Conservation (phyloP, 2,329 filamentous ascomycete species). For the Fusarium nelsonii region DNA sequence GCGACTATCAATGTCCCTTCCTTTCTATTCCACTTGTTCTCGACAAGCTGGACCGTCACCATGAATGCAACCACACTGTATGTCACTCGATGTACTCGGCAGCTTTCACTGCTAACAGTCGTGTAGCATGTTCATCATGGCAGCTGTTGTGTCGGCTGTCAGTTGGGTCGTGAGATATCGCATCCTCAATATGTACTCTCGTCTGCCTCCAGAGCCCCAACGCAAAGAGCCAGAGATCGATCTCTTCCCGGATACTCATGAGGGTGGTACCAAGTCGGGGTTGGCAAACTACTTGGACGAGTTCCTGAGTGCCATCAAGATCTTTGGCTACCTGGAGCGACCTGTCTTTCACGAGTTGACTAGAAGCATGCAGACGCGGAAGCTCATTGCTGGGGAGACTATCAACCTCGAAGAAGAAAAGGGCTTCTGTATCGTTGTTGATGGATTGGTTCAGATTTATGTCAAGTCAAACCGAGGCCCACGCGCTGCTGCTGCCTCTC, state of each 20-base stretch:
- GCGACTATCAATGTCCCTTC: slow-evolving; percentile 90
- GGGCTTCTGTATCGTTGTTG: slow-evolving; percentile 96
- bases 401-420: slow-evolving; percentile 97
- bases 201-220: slow-evolving; percentile 92
- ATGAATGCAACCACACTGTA: slow-evolving; percentile 98
- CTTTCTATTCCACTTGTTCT: slow-evolving; percentile 89
- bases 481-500: slow-evolving; percentile 49
- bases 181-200: slow-evolving; percentile 96
- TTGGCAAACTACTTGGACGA: slow-evolving; percentile 97
- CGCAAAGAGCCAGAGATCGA: slow-evolving; percentile 96
- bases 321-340: slow-evolving; percentile 96
- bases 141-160: slow-evolving; percentile 82
- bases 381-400: slow-evolving; percentile 95
- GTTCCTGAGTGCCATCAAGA: slow-evolving; percentile 97
- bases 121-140: slow-evolving; percentile 78
- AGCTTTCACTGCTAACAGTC: slow-evolving; percentile 26
- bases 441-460: slow-evolving; percentile 96
- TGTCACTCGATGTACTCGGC: slow-evolving; percentile 48
- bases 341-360: slow-evolving; percentile 98
- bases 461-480: slow-evolving; percentile 83
- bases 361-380: slow-evolving; percentile 96
- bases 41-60: slow-evolving; percentile 93
- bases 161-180: slow-evolving; percentile 97
- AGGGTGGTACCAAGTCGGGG: slow-evolving; percentile 89
- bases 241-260: slow-evolving; percentile 92